Evolutionary conservation across 768 basidiomycete species (phyloP), one percentile per base, ranked within the genome.

Genomic region (Termitomyces sp.): DNA sequence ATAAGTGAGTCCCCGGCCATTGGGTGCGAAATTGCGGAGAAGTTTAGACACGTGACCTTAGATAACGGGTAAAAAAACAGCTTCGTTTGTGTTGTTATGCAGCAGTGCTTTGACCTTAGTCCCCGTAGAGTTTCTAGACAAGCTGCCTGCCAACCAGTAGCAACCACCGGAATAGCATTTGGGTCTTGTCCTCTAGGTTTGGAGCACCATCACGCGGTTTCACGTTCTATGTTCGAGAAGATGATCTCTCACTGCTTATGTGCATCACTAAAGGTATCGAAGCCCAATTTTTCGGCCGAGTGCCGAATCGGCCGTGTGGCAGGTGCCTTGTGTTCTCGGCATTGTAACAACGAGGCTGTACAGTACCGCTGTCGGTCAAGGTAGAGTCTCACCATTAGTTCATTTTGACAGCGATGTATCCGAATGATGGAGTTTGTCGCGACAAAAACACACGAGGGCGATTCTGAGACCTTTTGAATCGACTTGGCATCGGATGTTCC

Each of bases 1-100:
- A 64, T 64, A 64, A 64, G 63, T 55, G 24, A 46, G 44, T 53
- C 51, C 49, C 42, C 39, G 29, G 34, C 29, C 22, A 53, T 56
- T 56, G 51, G 49, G 56, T 57, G 10, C 28, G 20, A 44, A 51
- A 28, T 52, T 52, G n/a, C 18, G 47, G 39, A 39, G 12, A 28
- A 48, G 39, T 53, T 58, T 28, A 12, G 28, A 5, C 59, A 60
- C 59, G 59, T 60, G 59, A 50, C 45, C 29, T 4, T 10, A 52
- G 57, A 58, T 58, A 58, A 58, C 59, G 59, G 59, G 37, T 59
- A 39, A 20, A 33, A 36, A 26, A 33, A 22, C 45, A 33, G 10
- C 16, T 54, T 34, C 54, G 6, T 15, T 18, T 13, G 15, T 28
- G 18, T 29, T 12, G 9, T n/a, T n/a, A n/a, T n/a, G n/a, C n/a